These are phyloP conservation scores for Sporothrix mexicana DNA, from an alignment of 2,329 filamentous ascomycete genomes.

Conservation along the genomic window DNA sequence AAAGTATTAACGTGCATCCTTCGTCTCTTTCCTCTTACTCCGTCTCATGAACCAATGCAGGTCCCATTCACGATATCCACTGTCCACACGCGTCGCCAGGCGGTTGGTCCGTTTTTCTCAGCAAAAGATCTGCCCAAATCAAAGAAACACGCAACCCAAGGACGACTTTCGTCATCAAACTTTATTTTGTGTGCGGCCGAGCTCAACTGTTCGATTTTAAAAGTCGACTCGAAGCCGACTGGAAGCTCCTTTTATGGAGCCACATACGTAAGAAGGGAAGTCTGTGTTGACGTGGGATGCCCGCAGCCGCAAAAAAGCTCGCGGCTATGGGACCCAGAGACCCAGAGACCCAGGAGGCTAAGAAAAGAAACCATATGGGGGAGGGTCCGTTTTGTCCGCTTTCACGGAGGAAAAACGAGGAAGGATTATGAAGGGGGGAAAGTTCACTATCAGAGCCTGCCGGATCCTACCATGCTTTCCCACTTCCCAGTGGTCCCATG, in stretches of 20 bases:
- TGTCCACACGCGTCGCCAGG: background rate
- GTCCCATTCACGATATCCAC: constrained; percentile 1
- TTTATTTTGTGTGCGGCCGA: constrained; percentile 4
- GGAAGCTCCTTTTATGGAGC: constrained; percentile 12
- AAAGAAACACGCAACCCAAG: background rate
- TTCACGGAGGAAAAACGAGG: background rate
- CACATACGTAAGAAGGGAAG: constrained; percentile 17
- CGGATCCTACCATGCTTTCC: background rate
- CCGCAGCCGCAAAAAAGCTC: too few relatives aligned
- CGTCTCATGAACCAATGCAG: background rate
- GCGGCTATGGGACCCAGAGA: background rate
- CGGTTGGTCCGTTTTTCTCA: constrained; percentile 5
- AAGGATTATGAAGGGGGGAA: background rate
- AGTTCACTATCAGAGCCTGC: background rate
- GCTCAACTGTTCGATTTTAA: background rate
- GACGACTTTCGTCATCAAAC: constrained; percentile 16
- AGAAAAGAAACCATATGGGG: constrained; percentile 10
- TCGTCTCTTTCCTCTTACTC: background rate
- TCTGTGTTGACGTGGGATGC: background rate
- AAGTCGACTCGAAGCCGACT: background rate
- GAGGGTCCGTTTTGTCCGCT: background rate
- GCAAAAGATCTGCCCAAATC: background rate
- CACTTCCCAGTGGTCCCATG: background rate
- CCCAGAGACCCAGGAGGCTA: background rate
- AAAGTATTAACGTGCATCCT: background rate